Base-by-base conservation (phyloP, 2,329 filamentous ascomycete genomes). In the Neurospora sp. region DNA sequence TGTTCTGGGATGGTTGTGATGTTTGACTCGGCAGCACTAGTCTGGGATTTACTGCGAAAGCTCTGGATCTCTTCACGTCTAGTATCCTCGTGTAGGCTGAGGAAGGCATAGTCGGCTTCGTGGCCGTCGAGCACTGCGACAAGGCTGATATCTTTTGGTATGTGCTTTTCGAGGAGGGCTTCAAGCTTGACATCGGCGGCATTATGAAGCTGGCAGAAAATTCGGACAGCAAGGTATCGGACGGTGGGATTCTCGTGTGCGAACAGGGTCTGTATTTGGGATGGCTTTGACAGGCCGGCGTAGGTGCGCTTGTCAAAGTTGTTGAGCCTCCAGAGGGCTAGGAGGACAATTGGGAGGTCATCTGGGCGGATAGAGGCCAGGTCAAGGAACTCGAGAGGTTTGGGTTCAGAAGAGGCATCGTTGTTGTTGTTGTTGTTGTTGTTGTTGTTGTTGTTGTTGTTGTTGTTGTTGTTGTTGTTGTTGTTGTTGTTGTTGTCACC, bases 121-220 rank as follows among this genome's bases (percentile, higher is more conserved):
- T 84, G 84, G 41, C 90, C 92, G 80, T 98, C 96, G 84, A 93
- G 92, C 62, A 87, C 82, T 8, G 89, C 93, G 72, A 86, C 78
- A 46, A 96, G 83, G 28, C 86, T 83, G 39, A 87, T 87, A 46
- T 86, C 82, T 57, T 79, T 81, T 66, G 87, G 88, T 69, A 95
- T 82, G 78, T 93, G 85, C 75, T 87, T 84, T 67, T 83, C 80
- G 39, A 96, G 80, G 78, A 97, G 89, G 67, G 86, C 83, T 76
- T 96, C 90, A 66, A 91, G 85, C 72, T 92, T 92, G 73, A 86
- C 83, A 79, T 99, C 96, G 4, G 96, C 91, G 38, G 91, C 91
- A 75, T 89, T 88, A 74, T 96, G 87, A 70, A 93, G 88, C 72
- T 92, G 84, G 76, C 91, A 93, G 73, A 97, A 91, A 71, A 94